Evolutionary conservation across 1,284 basidiomycete species (phyloP).

Genomic region (Irpex lacteus): DNA sequence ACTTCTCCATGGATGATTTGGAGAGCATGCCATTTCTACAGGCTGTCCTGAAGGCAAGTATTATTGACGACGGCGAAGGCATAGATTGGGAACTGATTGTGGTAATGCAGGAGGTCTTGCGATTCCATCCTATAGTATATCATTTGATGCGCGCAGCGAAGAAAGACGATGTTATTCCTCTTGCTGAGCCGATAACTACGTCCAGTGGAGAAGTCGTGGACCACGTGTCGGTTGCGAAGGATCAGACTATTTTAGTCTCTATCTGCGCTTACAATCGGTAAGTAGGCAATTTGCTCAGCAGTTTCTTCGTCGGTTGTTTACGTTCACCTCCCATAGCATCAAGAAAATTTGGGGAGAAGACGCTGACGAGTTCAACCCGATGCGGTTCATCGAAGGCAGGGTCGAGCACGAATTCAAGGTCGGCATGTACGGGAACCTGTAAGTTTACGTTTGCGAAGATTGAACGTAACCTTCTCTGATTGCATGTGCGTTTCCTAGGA

Average conservation of each 20-base stretch:
- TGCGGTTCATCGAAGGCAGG: conserved; percentile 8
- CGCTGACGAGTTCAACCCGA: conserved; percentile 11
- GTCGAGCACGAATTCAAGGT: conserved; percentile 8
- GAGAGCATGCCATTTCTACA: conserved; percentile 25
- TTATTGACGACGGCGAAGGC: conserved; percentile 23
- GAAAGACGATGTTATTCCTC: conserved; percentile 41
- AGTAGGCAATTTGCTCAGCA: not conserved
- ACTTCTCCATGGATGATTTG: conserved; percentile 28
- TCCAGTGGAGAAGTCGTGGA: conserved; percentile 29
- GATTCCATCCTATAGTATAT: conserved; percentile 11
- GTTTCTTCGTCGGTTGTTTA: not conserved
- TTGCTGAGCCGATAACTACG: conserved; percentile 37
- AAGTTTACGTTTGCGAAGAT: not conserved
- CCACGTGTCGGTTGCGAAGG: conserved; percentile 24
- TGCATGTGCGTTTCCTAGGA: not conserved
- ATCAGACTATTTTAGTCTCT: conserved; percentile 1
- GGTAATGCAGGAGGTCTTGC: conserved; percentile 29
- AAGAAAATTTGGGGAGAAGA: conserved; percentile 12
- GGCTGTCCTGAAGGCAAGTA: conserved; percentile 16
- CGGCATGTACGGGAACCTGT: conserved; percentile 4
- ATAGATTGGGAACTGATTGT: no score
- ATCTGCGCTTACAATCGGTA: conserved; percentile 8
- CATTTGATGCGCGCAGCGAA: conserved; percentile 6
- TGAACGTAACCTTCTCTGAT: not conserved
- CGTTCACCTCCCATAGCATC: not conserved